Evolutionary conservation across 306 rosid species (phyloP).

Genomic region (Dicorynia guianensis): DNA sequence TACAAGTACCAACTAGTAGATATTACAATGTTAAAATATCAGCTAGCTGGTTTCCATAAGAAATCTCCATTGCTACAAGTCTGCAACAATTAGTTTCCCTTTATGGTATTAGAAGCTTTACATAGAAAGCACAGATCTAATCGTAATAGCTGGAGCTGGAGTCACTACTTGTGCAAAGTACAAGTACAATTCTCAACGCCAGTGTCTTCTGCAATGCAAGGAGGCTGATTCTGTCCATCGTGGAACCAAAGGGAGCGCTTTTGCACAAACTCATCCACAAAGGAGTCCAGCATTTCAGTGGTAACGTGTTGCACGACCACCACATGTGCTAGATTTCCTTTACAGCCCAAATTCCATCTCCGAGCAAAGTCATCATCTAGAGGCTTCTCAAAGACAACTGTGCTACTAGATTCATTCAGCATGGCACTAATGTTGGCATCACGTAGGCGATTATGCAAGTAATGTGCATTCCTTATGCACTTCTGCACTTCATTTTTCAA

Average conservation of each 20-base stretch:
- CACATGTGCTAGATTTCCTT: constrained; percentile 65
- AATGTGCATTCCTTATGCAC: constrained; percentile 62
- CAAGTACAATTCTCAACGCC: constrained; percentile 27
- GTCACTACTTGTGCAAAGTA: background rate
- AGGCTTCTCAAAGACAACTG: constrained; percentile 70
- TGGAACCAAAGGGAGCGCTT: background rate
- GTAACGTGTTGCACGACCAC: constrained; percentile 32
- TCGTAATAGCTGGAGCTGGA: too few relatives aligned
- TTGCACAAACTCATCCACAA: background rate
- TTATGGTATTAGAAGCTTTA: too few relatives aligned
- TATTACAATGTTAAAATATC: too few relatives aligned
- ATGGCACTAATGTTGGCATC: background rate
- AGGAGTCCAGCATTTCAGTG: constrained; percentile 12
- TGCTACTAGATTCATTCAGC: constrained; percentile 22
- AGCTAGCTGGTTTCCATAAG: too few relatives aligned
- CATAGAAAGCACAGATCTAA: too few relatives aligned
- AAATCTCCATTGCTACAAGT: too few relatives aligned
- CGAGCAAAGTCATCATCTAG: constrained; percentile 58
- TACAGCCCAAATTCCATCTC: constrained; percentile 70
- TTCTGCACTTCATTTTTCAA: constrained; percentile 71
- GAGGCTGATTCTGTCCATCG: background rate
- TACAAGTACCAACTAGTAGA: too few relatives aligned
- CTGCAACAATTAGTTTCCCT: too few relatives aligned
- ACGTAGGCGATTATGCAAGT: background rate
- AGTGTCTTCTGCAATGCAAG: background rate